phyloP scores from a whole-genome alignment of 1,284 basidiomycete species.

The Cystobasidium pallidum region DNA sequence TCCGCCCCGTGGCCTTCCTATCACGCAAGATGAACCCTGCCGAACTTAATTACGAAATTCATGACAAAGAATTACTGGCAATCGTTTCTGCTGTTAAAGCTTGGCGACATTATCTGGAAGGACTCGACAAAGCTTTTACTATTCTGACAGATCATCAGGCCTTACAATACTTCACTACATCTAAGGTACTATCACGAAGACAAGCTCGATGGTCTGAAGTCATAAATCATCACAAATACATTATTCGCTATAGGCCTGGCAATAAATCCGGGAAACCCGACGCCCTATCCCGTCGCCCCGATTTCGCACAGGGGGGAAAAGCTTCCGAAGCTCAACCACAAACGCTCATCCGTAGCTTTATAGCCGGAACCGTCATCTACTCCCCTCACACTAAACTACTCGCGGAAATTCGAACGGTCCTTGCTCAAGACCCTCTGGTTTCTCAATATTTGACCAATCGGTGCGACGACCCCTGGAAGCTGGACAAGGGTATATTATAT shows the following conservation, averaged over 20 bases:
- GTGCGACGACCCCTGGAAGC: too few relatives aligned
- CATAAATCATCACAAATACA: conserved; percentile 46
- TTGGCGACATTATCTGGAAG: conserved; percentile 59
- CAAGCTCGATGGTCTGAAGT: conserved; percentile 48
- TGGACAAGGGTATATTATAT: too few relatives aligned
- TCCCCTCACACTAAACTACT: too few relatives aligned
- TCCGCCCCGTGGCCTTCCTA: conserved; percentile 49
- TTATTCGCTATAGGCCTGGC: conserved; percentile 44
- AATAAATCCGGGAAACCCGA: conserved; percentile 40
- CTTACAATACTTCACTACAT: conserved; percentile 44
- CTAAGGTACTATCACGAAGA: conserved; percentile 39
- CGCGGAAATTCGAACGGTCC: too few relatives aligned
- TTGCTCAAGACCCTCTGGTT: too few relatives aligned
- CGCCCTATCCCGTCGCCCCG: conserved; percentile 45
- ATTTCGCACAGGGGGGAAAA: conserved; percentile 45
- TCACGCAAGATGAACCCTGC: conserved; percentile 51
- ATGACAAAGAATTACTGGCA: conserved; percentile 58
- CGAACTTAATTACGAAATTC: conserved; percentile 61
- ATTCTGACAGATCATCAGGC: conserved; percentile 46
- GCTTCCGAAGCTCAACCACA: conserved; percentile 16
- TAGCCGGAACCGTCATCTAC: background rate
- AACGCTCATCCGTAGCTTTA: conserved; percentile 28
- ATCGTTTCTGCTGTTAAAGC: conserved; percentile 51
- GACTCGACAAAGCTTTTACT: conserved; percentile 45
- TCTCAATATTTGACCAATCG: too few relatives aligned